Evolutionary conservation across 805 yeast species (phyloP).

Genomic region (Kurtzmaniella cleridarum): DNA sequence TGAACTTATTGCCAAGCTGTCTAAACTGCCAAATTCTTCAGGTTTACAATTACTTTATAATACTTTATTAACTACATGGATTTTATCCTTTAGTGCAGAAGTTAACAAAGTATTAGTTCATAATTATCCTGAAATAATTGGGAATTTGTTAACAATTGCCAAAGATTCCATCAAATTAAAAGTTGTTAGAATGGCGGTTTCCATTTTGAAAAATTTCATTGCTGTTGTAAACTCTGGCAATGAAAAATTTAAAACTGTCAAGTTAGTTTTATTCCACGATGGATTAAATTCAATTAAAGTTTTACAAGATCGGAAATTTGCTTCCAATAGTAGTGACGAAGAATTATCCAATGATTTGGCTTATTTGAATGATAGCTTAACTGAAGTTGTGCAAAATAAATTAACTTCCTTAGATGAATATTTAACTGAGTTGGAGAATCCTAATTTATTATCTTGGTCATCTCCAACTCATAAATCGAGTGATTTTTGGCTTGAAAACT

Average conservation of each 20-base stretch:
- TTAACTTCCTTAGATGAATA: slow-evolving; percentile 93
- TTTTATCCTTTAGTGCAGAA: slow-evolving; percentile 65
- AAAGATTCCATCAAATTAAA: slow-evolving; percentile 89
- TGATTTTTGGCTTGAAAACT: slow-evolving; percentile 87
- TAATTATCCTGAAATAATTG: slow-evolving; percentile 52
- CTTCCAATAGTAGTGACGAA: slow-evolving; percentile 61
- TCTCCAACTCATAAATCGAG: slow-evolving; percentile 88
- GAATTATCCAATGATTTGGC: slow-evolving; percentile 75
- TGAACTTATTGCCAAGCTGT: slow-evolving; percentile 22
- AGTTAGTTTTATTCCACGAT: slow-evolving; percentile 68
- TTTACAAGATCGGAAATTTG: slow-evolving; percentile 83
- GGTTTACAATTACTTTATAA: slow-evolving; percentile 83
- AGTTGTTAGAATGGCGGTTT: slow-evolving; percentile 77
- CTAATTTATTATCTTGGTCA: slow-evolving; percentile 64
- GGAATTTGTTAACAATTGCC: slow-evolving; percentile 50
- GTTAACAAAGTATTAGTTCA: slow-evolving; percentile 44
- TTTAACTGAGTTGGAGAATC: slow-evolving; percentile 74
- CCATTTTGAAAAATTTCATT: slow-evolving; percentile 62
- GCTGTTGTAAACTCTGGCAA: slow-evolving; percentile 21
- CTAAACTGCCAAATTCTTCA: slow-evolving; percentile 31
- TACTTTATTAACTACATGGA: slow-evolving; percentile 75
- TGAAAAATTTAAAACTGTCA: slow-evolving; percentile 46
- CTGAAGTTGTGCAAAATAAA: slow-evolving; percentile 60
- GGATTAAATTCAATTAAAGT: slow-evolving; percentile 65
- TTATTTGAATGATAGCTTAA: slow-evolving; percentile 52